Percentiles rank a stretch among this genome's conserved stretches.
These are phyloP conservation scores for Claviceps sorghi DNA, from an alignment of 2,329 filamentous ascomycete species.

Conservation along the genomic window DNA sequence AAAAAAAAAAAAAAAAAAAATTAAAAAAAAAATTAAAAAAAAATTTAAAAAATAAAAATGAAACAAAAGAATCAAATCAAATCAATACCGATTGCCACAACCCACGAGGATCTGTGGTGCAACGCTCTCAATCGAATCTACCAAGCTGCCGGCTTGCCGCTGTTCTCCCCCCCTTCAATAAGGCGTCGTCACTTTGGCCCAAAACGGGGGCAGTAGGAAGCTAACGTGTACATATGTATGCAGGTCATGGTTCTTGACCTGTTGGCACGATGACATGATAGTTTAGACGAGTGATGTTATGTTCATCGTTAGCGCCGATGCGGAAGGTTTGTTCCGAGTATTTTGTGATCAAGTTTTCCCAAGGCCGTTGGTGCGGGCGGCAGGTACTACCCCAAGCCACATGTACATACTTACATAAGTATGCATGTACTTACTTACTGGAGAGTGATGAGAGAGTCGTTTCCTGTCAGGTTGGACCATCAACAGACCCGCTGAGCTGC, in stretches of 20 bases:
- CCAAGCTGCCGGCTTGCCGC: background rate
- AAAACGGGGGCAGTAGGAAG: no score
- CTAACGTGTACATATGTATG: no score
- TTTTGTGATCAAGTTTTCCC: background rate
- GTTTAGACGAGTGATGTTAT: background rate
- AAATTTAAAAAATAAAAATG: no score
- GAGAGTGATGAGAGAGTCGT: no score
- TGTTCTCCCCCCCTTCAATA: background rate
- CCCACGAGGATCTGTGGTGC: background rate
- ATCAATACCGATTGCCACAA: background rate
- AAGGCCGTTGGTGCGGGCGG: background rate
- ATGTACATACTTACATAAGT: no score
- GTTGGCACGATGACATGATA: background rate
- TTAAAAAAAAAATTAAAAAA: background rate
- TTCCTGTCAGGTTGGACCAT: background rate
- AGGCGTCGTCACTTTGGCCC: background rate
- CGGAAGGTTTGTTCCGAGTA: no score
- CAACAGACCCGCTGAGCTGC: background rate
- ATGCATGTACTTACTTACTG: no score
- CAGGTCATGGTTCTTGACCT: background rate
- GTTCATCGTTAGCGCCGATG: no score
- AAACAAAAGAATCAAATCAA: background rate
- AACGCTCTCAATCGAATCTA: background rate
- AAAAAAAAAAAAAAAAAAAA: background rate
- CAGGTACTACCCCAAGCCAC: background rate